Evolutionary conservation across 306 rosid species (phyloP).

Genomic region (Fragaria nilgerrensis): DNA sequence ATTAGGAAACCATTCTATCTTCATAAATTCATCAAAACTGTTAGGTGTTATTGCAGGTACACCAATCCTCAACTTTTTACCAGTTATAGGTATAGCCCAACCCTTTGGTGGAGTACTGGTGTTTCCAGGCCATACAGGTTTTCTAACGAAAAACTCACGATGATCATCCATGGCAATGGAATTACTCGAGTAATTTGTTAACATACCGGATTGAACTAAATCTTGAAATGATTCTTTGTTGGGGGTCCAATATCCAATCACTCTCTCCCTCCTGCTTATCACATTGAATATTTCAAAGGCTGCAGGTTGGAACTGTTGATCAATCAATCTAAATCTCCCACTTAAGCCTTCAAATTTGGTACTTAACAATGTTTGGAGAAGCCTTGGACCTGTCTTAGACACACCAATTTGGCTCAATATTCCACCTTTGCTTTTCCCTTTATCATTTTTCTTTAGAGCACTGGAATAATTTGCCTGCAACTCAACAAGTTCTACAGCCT

Average conservation of each 20-base stretch:
- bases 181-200: not conserved
- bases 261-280: conserved; percentile 22
- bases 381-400: conserved; percentile 1
- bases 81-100: conserved; percentile 29
- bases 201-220: not conserved
- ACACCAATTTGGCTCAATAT: not conserved
- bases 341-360: conserved; percentile 24
- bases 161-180: not conserved
- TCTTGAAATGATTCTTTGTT: conserved; percentile 7
- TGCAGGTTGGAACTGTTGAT: conserved; percentile 28
- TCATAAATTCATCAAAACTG: conserved; percentile 23
- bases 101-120: conserved; percentile 29
- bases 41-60: conserved; percentile 15
- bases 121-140: conserved; percentile 44
- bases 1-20: conserved; percentile 12
- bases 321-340: conserved; percentile 24
- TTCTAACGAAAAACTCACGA: not conserved
- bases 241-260: conserved; percentile 29
- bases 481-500: conserved; percentile 12
- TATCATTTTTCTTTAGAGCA: not conserved
- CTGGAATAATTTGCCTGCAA: not conserved
- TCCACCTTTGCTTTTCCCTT: not conserved
- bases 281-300: conserved; percentile 30
- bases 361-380: not conserved
- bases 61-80: conserved; percentile 35